phyloP scores from a whole-genome alignment of 2,329 filamentous ascomycete genomes.

The Xylariales sp. region DNA sequence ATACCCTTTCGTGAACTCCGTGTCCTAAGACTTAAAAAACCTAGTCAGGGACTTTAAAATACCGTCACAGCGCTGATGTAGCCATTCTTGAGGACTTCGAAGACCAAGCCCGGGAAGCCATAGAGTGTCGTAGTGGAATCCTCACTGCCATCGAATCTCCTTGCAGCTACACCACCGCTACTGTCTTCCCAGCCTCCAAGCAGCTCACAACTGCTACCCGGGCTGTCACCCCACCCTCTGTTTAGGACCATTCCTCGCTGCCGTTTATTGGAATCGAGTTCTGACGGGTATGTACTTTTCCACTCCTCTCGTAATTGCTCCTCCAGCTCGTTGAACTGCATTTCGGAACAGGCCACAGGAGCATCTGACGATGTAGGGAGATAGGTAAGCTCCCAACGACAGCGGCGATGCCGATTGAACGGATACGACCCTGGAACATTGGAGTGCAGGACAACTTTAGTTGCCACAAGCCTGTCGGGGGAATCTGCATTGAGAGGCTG shows the following conservation, averaged over 20 bases:
- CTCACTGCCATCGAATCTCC: constrained; percentile 48
- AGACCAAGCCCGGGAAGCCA: constrained; percentile 89
- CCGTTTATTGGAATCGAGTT: constrained; percentile 43
- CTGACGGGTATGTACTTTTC: constrained; percentile 59
- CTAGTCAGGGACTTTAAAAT: constrained; percentile 52
- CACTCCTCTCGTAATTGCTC: constrained; percentile 63
- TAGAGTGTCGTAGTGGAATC: constrained; percentile 77
- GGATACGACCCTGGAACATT: constrained; percentile 95
- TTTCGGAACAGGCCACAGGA: constrained; percentile 65
- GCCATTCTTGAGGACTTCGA: constrained; percentile 93
- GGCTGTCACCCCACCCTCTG: constrained; percentile 85
- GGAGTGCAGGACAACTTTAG: constrained; percentile 88
- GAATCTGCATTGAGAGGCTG: constrained; percentile 34
- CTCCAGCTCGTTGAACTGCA: constrained; percentile 70
- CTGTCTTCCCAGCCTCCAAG: constrained; percentile 84
- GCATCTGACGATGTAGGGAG: constrained; percentile 36
- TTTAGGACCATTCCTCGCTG: constrained; percentile 84
- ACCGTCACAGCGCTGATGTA: constrained; percentile 86
- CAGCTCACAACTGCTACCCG: constrained; percentile 82
- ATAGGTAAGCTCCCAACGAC: constrained; percentile 76
- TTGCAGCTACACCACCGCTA: constrained; percentile 41
- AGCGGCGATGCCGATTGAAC: constrained; percentile 90
- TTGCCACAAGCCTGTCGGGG: constrained; percentile 71
- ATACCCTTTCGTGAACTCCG: too few species aligned
- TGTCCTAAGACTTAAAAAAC: too few species aligned